phyloP scores from a whole-genome alignment of 306 rosid species.

The Prinsepia uniflora region DNA sequence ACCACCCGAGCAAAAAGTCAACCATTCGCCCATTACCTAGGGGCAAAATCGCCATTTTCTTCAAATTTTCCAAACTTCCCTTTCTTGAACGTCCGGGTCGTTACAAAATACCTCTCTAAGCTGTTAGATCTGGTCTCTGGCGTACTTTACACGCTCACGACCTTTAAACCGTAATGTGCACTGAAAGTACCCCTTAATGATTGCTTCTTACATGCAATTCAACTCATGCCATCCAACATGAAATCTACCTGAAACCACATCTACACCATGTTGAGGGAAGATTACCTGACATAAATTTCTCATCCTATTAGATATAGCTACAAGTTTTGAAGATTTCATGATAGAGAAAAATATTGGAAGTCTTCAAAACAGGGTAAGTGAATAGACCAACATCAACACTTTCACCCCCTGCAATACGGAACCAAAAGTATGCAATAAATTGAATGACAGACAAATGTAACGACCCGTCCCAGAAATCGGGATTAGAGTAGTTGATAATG shows the following conservation, averaged over 20 bases:
- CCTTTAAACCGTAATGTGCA: too few relatives aligned
- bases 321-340: slow-evolving; percentile 53
- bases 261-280: not conserved
- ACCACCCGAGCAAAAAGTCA: too few relatives aligned
- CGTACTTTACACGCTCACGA: too few relatives aligned
- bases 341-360: slow-evolving; percentile 92
- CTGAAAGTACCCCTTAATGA: slow-evolving; percentile 12
- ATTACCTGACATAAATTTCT: slow-evolving; percentile 2
- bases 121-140: too few relatives aligned
- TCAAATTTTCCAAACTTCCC: too few relatives aligned
- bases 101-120: too few relatives aligned
- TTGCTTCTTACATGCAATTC: not conserved
- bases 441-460: slow-evolving; percentile 20
- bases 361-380: slow-evolving; percentile 98
- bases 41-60: too few relatives aligned
- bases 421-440: slow-evolving; percentile 30
- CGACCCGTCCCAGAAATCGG: too few relatives aligned
- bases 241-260: not conserved
- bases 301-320: slow-evolving; percentile 5
- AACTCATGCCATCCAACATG: slow-evolving; percentile 5
- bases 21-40: too few relatives aligned
- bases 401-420: slow-evolving; percentile 71
- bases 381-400: slow-evolving; percentile 93
- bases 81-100: too few relatives aligned
- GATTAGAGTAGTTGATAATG: too few relatives aligned